phyloP scores from a whole-genome alignment of 139 green algal genomes.

The Axilococcus clingmanii region DNA sequence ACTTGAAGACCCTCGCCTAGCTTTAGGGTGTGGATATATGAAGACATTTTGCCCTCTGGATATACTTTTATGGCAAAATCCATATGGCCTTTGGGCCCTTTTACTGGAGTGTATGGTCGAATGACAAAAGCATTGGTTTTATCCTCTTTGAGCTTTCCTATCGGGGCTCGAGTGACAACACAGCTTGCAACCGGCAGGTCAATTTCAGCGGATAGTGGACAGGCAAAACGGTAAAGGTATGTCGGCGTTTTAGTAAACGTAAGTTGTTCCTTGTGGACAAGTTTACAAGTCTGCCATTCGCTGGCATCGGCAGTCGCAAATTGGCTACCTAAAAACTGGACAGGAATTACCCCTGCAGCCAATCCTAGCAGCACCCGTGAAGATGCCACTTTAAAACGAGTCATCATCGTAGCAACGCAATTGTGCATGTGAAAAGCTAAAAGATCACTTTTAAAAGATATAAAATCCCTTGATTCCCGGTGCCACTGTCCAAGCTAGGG shows the following conservation, averaged over 20 bases:
- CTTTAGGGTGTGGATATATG: constrained; percentile 12
- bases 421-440: no score
- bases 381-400: no score
- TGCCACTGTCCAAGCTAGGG: no score
- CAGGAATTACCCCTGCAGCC: no score
- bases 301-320: no score
- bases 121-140: constrained; percentile 40
- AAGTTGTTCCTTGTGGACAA: constrained; percentile 24
- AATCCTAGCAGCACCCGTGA: no score
- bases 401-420: no score
- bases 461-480: no score
- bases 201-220: constrained; percentile 8
- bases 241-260: constrained; percentile 17
- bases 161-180: constrained; percentile 31
- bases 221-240: constrained; percentile 29
- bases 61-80: constrained; percentile 30
- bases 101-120: constrained; percentile 56
- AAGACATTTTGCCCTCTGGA: constrained; percentile 17
- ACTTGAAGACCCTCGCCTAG: constrained; percentile 6
- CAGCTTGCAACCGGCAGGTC: constrained; percentile 30
- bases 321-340: no score
- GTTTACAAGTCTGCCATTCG: constrained; percentile 34
- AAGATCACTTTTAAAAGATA: no score
- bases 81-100: constrained; percentile 26
- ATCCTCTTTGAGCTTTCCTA: constrained; percentile 44